These are phyloP conservation scores for Zarea fungicola DNA, from an alignment of 2,329 filamentous ascomycete genomes.

Conservation along the genomic window DNA sequence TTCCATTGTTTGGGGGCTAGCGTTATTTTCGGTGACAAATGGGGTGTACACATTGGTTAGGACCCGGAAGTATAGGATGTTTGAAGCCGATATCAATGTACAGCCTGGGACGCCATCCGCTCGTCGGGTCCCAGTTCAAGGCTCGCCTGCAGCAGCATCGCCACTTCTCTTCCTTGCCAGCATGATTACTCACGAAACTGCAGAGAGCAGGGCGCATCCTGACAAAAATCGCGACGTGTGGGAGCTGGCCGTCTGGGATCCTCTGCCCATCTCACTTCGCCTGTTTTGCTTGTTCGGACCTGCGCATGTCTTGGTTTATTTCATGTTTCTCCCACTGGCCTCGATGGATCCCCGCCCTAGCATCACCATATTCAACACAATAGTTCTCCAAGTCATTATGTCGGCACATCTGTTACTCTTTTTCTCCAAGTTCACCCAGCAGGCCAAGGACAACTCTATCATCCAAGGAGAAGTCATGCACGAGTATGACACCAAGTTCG, in stretches of 20 bases:
- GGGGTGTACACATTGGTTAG: conserved; percentile 76
- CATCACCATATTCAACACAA: conserved; percentile 75
- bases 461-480: conserved; percentile 89
- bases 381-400: conserved; percentile 70
- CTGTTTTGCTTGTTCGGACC: conserved; percentile 91
- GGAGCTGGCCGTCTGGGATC: conserved; percentile 93
- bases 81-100: conserved; percentile 77
- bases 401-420: conserved; percentile 73
- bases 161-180: conserved; percentile 70
- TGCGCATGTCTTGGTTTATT: conserved; percentile 86
- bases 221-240: conserved; percentile 82
- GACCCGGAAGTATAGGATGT: conserved; percentile 83
- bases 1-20: conserved; percentile 65
- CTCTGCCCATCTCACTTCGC: conserved; percentile 73
- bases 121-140: conserved; percentile 81
- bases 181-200: conserved; percentile 61
- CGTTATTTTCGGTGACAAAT: conserved; percentile 65
- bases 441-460: conserved; percentile 76
- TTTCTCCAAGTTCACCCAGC: conserved; percentile 70
- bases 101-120: conserved; percentile 77
- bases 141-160: conserved; percentile 70
- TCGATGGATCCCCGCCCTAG: conserved; percentile 75
- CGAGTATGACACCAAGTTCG: conserved; percentile 94
- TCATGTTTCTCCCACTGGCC: conserved; percentile 75
- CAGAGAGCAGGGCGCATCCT: conserved; percentile 79